Conservation (phyloP, 2,329 filamentous ascomycete species). For the Aspergillus hortae region DNA sequence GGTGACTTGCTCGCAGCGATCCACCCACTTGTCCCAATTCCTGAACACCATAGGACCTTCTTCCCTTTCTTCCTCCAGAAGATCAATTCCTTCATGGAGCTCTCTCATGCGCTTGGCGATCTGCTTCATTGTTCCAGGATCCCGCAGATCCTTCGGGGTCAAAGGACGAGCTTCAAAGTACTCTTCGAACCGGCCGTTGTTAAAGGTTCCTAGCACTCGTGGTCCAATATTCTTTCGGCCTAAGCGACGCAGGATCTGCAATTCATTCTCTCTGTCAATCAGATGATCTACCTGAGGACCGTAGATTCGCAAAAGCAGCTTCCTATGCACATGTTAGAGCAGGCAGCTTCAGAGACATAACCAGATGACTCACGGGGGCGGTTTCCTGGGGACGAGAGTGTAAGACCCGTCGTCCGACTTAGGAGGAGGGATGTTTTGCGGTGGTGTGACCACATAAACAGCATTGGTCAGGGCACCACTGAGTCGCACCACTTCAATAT, state of each 20-base stretch:
- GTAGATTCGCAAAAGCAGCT: conserved; percentile 86
- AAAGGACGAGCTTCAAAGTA: conserved; percentile 83
- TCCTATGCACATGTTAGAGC: conserved; percentile 41
- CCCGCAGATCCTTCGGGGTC: conserved; percentile 70
- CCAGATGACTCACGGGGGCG: conserved; percentile 49
- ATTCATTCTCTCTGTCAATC: conserved; percentile 87
- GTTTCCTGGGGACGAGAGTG: conserved; percentile 40
- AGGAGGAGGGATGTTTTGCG: conserved; percentile 55
- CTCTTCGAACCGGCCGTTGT: conserved; percentile 93
- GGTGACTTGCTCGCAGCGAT: conserved; percentile 53
- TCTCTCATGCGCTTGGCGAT: conserved; percentile 98
- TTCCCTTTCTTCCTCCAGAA: conserved; percentile 72
- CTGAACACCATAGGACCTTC: conserved; percentile 79
- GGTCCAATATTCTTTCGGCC: conserved; percentile 92
- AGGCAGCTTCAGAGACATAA: neutral
- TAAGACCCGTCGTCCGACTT: conserved; percentile 38
- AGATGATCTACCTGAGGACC: conserved; percentile 93
- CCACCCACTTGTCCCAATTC: conserved; percentile 94
- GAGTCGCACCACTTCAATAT: conserved; percentile 46
- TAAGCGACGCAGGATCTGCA: conserved; percentile 79
- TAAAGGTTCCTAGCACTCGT: conserved; percentile 83
- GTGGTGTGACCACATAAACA: conserved; percentile 89
- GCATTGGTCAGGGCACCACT: conserved; percentile 95
- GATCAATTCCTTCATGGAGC: conserved; percentile 86
- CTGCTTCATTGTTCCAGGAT: conserved; percentile 78